Conservation (phyloP, 1,139 yeast species). For the Scheffersomyces titani region DNA sequence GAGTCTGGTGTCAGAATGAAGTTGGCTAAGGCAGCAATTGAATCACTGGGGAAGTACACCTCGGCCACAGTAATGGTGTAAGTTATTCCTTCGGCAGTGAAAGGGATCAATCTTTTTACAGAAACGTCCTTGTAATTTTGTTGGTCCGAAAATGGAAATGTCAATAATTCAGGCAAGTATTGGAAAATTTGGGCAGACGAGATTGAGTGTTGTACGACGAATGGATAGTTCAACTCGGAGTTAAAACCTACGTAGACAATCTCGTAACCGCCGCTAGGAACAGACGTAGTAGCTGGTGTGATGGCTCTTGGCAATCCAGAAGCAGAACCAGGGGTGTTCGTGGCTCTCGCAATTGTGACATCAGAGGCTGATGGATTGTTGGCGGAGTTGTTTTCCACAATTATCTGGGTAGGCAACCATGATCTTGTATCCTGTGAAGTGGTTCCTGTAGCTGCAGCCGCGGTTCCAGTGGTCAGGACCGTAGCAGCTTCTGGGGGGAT, state of each 20-base stretch:
- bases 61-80: slow-evolving; percentile 78
- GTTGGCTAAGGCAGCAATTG: slow-evolving; percentile 45
- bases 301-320: slow-evolving; percentile 71
- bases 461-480: slow-evolving; percentile 16
- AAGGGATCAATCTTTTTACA: slow-evolving; percentile 67
- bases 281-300: slow-evolving; percentile 48
- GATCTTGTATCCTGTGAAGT: slow-evolving; percentile 7
- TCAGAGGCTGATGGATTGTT: slow-evolving; percentile 32
- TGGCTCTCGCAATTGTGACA: slow-evolving; percentile 32
- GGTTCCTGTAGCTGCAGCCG: slow-evolving; percentile 14
- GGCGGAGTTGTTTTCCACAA: slow-evolving; percentile 32
- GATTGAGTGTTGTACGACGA: slow-evolving; percentile 64
- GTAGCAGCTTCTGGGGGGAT: slow-evolving; percentile 20
- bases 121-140: slow-evolving; percentile 41
- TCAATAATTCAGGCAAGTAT: slow-evolving; percentile 60
- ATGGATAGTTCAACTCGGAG: slow-evolving; percentile 66
- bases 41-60: slow-evolving; percentile 63
- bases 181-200: slow-evolving; percentile 78
- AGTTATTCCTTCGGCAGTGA: slow-evolving; percentile 46
- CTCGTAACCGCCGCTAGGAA: slow-evolving; percentile 52
- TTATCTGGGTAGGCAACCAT: slow-evolving; percentile 55
- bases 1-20: slow-evolving; percentile 48
- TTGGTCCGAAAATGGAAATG: slow-evolving; percentile 48
- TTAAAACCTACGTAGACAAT: slow-evolving; percentile 73
- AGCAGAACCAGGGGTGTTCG: slow-evolving; percentile 35